These are phyloP conservation scores for Fusarium heterosporum DNA, from an alignment of 2,329 filamentous ascomycete species.

Conservation along the genomic window DNA sequence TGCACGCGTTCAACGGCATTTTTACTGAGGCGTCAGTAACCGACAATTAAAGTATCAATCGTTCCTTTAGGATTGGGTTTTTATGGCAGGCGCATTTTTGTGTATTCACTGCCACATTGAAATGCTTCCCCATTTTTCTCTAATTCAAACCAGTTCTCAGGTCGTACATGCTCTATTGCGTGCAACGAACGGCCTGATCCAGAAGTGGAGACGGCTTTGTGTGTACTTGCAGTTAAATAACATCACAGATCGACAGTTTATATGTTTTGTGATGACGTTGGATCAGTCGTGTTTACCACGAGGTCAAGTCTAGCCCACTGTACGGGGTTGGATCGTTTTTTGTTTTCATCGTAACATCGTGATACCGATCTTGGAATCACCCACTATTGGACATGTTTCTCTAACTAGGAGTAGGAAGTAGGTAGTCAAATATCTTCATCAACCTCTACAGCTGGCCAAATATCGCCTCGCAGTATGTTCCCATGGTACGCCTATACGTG, in stretches of 20 bases:
- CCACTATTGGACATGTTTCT: conserved; percentile 10
- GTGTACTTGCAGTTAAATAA: background rate
- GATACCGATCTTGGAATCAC: background rate
- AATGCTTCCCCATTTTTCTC: background rate
- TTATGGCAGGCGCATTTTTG: too few relatives aligned
- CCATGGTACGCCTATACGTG: conserved; percentile 37
- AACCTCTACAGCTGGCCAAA: background rate
- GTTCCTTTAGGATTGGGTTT: background rate
- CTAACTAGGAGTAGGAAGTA: background rate
- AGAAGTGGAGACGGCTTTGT: background rate
- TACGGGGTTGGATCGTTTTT: background rate
- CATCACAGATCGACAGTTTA: background rate
- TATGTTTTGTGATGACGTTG: too few relatives aligned
- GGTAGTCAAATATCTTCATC: background rate
- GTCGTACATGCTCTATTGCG: background rate
- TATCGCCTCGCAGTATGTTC: conserved; percentile 5
- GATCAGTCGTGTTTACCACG: too few relatives aligned
- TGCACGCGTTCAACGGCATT: conserved; percentile 12
- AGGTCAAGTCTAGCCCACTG: too few relatives aligned
- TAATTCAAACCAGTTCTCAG: background rate
- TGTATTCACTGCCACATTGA: background rate
- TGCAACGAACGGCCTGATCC: background rate
- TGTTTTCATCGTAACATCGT: background rate
- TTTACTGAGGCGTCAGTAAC: background rate
- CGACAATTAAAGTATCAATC: background rate